Conservation (phyloP, 495 filamentous ascomycete species). For the Talaromyces trachyspermus region DNA sequence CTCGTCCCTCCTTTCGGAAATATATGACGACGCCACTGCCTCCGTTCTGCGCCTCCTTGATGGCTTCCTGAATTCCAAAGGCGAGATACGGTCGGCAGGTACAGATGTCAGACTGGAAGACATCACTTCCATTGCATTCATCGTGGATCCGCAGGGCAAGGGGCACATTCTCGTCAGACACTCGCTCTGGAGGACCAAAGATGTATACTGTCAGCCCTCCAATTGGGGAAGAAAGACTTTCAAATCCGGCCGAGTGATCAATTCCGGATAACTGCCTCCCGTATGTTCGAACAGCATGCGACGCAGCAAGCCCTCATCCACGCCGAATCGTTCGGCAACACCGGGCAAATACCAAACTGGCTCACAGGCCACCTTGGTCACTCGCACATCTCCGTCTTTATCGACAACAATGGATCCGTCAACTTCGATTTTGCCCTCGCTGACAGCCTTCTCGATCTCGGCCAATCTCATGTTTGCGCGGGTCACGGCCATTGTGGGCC, state of each 20-base stretch:
- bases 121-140: slow-evolving; percentile 95
- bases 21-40: slow-evolving; percentile 97
- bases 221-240: slow-evolving; percentile 96
- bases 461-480: slow-evolving; percentile 95
- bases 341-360: slow-evolving; percentile 95
- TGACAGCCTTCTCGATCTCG: slow-evolving; percentile 84
- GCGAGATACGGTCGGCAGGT: slow-evolving; percentile 96
- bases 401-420: slow-evolving; percentile 92
- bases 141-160: slow-evolving; percentile 91
- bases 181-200: slow-evolving; percentile 89
- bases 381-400: slow-evolving; percentile 72
- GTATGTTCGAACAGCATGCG: slow-evolving; percentile 90
- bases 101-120: slow-evolving; percentile 98
- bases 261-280: slow-evolving; percentile 83
- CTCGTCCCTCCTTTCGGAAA: slow-evolving; percentile 95
- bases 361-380: slow-evolving; percentile 95
- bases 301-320: slow-evolving; percentile 82
- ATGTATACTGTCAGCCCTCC: slow-evolving; percentile 95
- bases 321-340: slow-evolving; percentile 90
- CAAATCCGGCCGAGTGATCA: slow-evolving; percentile 88
- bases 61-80: slow-evolving; percentile 93
- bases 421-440: slow-evolving; percentile 65
- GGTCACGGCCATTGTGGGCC: slow-evolving; percentile 92
- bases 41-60: slow-evolving; percentile 91
- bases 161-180: slow-evolving; percentile 78